A percentile compares a stretch with the other conserved stretches of the same genome.
These are phyloP conservation scores for Xylaria sp. DNA, from an alignment of 2,329 filamentous ascomycete genomes.

Conservation along the genomic window DNA sequence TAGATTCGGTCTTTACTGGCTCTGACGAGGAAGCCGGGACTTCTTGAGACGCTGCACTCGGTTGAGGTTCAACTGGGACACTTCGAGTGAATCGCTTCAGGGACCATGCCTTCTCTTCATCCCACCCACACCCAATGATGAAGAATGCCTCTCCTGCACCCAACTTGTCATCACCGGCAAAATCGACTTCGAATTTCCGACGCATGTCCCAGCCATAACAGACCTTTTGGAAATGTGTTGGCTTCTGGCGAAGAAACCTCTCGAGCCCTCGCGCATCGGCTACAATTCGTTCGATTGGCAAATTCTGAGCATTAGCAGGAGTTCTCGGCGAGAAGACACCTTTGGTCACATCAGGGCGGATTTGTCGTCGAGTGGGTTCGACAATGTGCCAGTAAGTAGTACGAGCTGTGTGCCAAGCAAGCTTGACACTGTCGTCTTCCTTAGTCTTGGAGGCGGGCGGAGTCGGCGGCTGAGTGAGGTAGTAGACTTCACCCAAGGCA, in stretches of 20 bases:
- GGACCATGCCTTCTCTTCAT: conserved; percentile 46
- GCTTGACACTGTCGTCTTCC: conserved; percentile 52
- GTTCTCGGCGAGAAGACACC: conserved; percentile 78
- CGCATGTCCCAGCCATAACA: conserved; percentile 93
- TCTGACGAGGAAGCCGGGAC: conserved; percentile 9
- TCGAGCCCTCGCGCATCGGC: conserved; percentile 81
- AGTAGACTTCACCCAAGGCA: conserved; percentile 86
- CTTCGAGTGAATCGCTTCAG: conserved; percentile 43
- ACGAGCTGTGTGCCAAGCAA: conserved; percentile 76
- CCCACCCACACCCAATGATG: conserved; percentile 67
- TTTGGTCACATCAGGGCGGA: conserved; percentile 61
- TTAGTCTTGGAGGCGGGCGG: conserved; percentile 45
- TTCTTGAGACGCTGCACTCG: conserved; percentile 2
- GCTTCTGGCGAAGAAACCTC: conserved; percentile 64
- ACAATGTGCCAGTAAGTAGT: conserved; percentile 75
- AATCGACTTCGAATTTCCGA: conserved; percentile 79
- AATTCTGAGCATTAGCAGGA: conserved; percentile 65
- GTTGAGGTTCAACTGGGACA: conserved; percentile 16
- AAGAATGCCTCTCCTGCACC: conserved; percentile 72
- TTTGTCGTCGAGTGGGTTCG: conserved; percentile 68
- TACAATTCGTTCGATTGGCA: conserved; percentile 63
- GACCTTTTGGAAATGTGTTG: conserved; percentile 69
- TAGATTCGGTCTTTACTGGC: conserved; percentile 22
- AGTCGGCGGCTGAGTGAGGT: conserved; percentile 66
- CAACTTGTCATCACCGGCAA: conserved; percentile 71